phyloP scores from a whole-genome alignment of 345 rosid species.

The Eutrema japonicum region DNA sequence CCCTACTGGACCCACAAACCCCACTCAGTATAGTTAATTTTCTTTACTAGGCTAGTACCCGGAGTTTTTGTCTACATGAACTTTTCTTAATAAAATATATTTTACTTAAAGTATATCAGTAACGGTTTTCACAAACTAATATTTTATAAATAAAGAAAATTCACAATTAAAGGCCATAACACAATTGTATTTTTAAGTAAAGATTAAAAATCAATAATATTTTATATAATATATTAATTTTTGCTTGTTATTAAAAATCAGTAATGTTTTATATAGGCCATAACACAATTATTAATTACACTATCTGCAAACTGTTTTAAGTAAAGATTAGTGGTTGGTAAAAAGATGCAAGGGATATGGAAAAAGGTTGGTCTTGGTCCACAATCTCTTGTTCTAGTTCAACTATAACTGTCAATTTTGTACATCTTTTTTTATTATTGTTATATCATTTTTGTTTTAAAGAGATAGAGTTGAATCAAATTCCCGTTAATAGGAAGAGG shows the following conservation, averaged over 20 bases:
- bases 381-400: conserved; percentile 13
- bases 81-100: too few relatives aligned
- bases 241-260: neutral
- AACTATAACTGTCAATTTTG: conserved; percentile 11
- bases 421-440: neutral
- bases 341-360: conserved; percentile 22
- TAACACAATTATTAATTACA: neutral
- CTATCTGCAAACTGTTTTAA: neutral
- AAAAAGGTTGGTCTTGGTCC: conserved; percentile 5
- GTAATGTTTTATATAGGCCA: neutral
- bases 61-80: too few relatives aligned
- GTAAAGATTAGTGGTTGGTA: conserved; percentile 16
- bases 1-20: conserved; percentile 30
- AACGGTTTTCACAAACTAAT: too few relatives aligned
- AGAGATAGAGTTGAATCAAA: conserved; percentile 1
- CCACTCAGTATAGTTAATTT: too few relatives aligned
- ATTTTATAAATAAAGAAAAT: too few relatives aligned
- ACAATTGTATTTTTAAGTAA: too few relatives aligned
- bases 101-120: too few relatives aligned
- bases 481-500: neutral
- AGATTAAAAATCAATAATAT: too few relatives aligned
- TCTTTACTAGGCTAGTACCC: too few relatives aligned
- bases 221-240: neutral
- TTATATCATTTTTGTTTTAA: neutral
- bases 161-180: too few relatives aligned